Percentiles rank a stretch among this genome's conserved stretches.
Evolutionary conservation across 495 filamentous ascomycete species (phyloP).

Genomic region (Ascobolus immersus): DNA sequence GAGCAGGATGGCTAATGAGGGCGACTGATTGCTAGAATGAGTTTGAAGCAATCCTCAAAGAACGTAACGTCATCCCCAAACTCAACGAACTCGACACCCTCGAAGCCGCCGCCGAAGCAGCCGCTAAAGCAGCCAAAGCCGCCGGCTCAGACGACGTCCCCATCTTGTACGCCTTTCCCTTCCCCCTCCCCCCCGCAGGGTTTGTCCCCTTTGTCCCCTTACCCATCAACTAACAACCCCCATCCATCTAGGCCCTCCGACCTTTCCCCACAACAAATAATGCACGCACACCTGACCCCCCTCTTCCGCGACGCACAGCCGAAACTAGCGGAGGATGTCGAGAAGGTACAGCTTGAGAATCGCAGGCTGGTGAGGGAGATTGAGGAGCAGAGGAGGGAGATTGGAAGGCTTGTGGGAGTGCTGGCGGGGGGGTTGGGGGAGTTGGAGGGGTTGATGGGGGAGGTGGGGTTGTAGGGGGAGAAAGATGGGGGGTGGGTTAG

Average conservation of each 20-base stretch:
- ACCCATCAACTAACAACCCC: no score
- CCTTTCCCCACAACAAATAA: constrained; percentile 7
- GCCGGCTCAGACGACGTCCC: constrained; percentile 7
- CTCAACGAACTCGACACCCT: constrained; percentile 67
- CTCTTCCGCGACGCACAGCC: constrained; percentile 7
- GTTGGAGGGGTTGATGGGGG: constrained; percentile 10
- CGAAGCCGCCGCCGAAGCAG: constrained; percentile 40
- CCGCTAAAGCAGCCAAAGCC: not conserved
- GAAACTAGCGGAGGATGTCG: constrained; percentile 4
- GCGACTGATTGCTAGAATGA: constrained; percentile 25
- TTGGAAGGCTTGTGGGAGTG: constrained; percentile 7
- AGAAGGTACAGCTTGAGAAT: constrained; percentile 8
- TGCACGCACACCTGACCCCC: constrained; percentile 11
- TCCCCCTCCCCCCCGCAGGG: not conserved
- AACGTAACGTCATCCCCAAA: constrained; percentile 41
- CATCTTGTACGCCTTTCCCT: constrained; percentile 6
- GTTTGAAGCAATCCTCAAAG: constrained; percentile 49
- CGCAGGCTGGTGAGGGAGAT: constrained; percentile 9
- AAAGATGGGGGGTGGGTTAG: no score
- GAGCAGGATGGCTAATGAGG: constrained; percentile 3
- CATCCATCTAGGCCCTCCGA: constrained; percentile 10
- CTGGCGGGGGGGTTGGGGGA: constrained; percentile 5
- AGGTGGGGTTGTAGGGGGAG: constrained; percentile 8
- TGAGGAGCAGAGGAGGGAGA: constrained; percentile 10
- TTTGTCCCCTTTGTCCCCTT: no score